A percentile compares a stretch with the other conserved stretches of the same genome.
These are phyloP conservation scores for Irpex lacteus DNA, from an alignment of 1,284 basidiomycete species.

Conservation along the genomic window DNA sequence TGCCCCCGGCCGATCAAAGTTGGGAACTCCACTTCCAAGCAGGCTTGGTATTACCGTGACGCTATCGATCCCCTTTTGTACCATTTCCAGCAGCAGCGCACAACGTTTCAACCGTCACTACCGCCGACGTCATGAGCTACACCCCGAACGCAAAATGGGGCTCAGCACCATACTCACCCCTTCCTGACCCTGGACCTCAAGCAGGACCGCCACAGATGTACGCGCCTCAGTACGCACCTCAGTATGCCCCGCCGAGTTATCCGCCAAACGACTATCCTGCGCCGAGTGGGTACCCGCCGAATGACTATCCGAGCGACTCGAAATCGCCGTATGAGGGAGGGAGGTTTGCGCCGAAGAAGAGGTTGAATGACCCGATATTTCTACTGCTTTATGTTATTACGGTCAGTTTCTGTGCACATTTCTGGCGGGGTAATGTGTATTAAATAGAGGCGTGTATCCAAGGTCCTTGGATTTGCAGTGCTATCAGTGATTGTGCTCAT, in stretches of 20 bases:
- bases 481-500: slow-evolving; percentile 65
- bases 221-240: slow-evolving; percentile 9
- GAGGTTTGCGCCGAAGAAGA: slow-evolving; percentile 68
- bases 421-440: background rate
- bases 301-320: slow-evolving; percentile 27
- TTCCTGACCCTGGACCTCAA: slow-evolving; percentile 5
- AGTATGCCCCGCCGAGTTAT: slow-evolving; percentile 18
- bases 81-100: background rate
- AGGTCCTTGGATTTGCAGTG: slow-evolving; percentile 68
- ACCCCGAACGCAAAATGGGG: slow-evolving; percentile 11
- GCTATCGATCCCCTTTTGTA: background rate
- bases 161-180: background rate
- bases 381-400: slow-evolving; percentile 65
- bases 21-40: background rate
- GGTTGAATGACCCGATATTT: slow-evolving; percentile 71
- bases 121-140: slow-evolving; percentile 13
- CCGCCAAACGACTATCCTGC: slow-evolving; percentile 1
- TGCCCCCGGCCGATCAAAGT: background rate
- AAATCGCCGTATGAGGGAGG: slow-evolving; percentile 62
- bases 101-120: background rate
- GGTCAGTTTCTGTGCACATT: slow-evolving; percentile 29
- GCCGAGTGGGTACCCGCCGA: slow-evolving; percentile 1
- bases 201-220: slow-evolving; percentile 10
- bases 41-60: background rate
- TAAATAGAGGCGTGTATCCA: background rate